A percentile compares a stretch with the other conserved stretches of the same genome.
Conservation (phyloP, 139 green algal species). For the Gonium pectorale region DNA sequence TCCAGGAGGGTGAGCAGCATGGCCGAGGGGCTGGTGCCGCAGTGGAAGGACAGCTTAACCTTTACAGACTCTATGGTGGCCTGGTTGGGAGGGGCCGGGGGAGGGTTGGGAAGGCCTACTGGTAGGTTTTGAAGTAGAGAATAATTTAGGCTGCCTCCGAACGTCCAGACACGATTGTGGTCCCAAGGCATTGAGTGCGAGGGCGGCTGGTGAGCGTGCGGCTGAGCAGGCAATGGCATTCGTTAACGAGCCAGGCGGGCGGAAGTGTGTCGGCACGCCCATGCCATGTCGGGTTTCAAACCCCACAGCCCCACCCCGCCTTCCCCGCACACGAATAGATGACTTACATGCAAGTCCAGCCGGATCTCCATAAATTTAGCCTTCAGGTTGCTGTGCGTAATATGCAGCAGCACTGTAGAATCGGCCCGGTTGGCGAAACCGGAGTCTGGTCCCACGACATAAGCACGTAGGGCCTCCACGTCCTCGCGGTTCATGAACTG, state of each 20-base stretch:
- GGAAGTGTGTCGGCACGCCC: too few relatives aligned
- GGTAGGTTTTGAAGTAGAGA: too few relatives aligned
- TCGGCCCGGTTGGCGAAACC: constrained; percentile 76
- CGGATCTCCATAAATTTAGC: constrained; percentile 93
- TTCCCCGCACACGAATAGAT: background rate
- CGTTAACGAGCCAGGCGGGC: too few relatives aligned
- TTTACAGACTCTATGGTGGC: constrained; percentile 89
- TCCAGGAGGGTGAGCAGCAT: constrained; percentile 93
- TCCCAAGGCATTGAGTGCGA: too few relatives aligned
- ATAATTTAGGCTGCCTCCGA: too few relatives aligned
- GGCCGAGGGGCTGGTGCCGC: constrained; percentile 80
- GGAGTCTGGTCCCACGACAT: constrained; percentile 64
- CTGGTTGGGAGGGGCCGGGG: constrained; percentile 10
- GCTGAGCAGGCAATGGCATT: too few relatives aligned
- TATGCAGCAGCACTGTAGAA: constrained; percentile 87
- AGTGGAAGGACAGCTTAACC: constrained; percentile 90
- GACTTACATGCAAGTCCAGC: constrained; percentile 89
- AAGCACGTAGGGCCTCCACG: constrained; percentile 68
- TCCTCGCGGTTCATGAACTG: constrained; percentile 43
- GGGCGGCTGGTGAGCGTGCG: too few relatives aligned
- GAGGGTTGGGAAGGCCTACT: background rate
- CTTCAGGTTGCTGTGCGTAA: constrained; percentile 95
- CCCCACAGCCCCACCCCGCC: too few relatives aligned
- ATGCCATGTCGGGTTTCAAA: too few relatives aligned
- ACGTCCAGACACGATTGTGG: too few relatives aligned